phyloP scores from a whole-genome alignment of 2,329 filamentous ascomycete genomes.

The Nemania bipapillata region DNA sequence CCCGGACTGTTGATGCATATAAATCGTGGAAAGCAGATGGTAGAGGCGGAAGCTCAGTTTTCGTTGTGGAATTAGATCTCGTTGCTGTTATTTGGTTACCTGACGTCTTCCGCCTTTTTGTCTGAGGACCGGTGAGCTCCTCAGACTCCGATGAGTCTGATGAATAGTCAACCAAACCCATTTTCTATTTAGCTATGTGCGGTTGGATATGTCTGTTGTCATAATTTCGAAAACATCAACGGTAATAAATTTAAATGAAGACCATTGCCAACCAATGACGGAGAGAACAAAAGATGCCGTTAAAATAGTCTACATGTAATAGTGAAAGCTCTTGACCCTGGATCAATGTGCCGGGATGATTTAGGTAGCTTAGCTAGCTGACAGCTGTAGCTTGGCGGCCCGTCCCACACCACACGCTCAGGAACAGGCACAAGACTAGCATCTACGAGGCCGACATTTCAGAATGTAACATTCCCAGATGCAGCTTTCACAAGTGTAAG shows the following conservation, averaged over 20 bases:
- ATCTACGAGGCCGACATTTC: not conserved
- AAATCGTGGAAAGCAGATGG: conserved; percentile 86
- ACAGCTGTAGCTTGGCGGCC: not conserved
- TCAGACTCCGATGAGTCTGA: conserved; percentile 43
- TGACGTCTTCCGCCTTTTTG: conserved; percentile 47
- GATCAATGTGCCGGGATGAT: not conserved
- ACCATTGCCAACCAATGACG: not conserved
- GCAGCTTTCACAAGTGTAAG: not conserved
- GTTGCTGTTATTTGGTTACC: conserved; percentile 10
- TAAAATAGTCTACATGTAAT: not conserved
- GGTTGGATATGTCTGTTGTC: not conserved
- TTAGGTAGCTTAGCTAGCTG: not conserved
- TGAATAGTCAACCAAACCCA: conserved; percentile 58
- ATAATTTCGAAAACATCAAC: not conserved
- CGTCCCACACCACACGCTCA: not conserved
- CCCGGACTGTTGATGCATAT: conserved; percentile 83
- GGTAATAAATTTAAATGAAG: not conserved
- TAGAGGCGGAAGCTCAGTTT: conserved; percentile 68
- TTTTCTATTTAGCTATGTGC: conserved; percentile 15
- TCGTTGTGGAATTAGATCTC: not conserved
- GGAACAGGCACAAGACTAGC: not conserved
- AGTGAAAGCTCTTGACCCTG: not conserved
- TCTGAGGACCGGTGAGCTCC: conserved; percentile 3
- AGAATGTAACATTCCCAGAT: not conserved
- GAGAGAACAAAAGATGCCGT: not conserved